Base-by-base conservation (phyloP, 179 eudicot species). In the Spinacia oleracea region DNA sequence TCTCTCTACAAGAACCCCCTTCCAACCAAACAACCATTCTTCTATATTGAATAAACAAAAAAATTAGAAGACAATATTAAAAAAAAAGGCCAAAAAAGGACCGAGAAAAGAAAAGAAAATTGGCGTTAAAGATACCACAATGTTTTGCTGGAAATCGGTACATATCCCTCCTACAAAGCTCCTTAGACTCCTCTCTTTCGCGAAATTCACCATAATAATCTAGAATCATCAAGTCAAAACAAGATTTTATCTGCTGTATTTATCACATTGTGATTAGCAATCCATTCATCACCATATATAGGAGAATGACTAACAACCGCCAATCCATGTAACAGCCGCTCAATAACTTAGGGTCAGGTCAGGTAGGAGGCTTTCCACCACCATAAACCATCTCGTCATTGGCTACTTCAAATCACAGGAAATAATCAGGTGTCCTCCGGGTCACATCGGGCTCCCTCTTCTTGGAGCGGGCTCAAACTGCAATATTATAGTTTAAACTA, bases 381-480 rank as follows among this genome's bases (percentile, higher is more conserved):
- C 79, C 74, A 65, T 62, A 80, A 73, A 78, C 85, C 85, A 81
- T 80, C 75, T 78, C 78, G 74, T 50, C 59, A 50, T 76, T 43
- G 62, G 65, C 74, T 59, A 73, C 78, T 80, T 70, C 45, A 80
- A 72, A 31, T 92, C 83, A 93, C 58, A 94, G 88, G 88, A 94
- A 94, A 83, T 94, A 94, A 83, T 94, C 97, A 31, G 98, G 98
- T 51, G 98, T 92, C 85, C 96, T 90, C 23, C 96, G 79, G 51
- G 97, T 92, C 43, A 94, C 97, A 83, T 94, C 98, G 60, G 98
- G 97, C 86, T 94, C 98, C 62, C 98, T 78, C 98, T 89, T 87
- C 98, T 92, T 58, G 98, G 98, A 83, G 97, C 98, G 15, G 98
- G 98, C 84, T 94, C 98, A 89, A 94, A 94, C 85, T 83, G 85